These are phyloP conservation scores for Gossypium schwendimanii DNA, from an alignment of 441 rosid genomes.

Conservation along the genomic window DNA sequence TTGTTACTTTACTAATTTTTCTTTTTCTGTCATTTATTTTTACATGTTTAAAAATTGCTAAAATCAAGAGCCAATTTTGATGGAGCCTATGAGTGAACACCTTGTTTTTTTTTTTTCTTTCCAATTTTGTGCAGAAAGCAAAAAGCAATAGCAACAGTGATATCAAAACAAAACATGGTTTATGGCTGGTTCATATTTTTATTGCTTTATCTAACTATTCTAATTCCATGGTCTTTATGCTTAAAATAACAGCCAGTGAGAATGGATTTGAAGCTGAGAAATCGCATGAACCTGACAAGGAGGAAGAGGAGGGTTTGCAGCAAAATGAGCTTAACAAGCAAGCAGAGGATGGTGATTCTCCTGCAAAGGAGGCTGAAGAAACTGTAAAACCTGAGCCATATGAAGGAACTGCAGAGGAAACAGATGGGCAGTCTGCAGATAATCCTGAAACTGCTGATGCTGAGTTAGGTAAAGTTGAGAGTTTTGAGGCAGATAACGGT, in stretches of 20 bases:
- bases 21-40: background rate
- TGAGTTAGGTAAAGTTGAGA: constrained; percentile 24
- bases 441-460: constrained; percentile 21
- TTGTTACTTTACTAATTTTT: background rate
- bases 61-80: background rate
- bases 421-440: constrained; percentile 20
- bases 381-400: constrained; percentile 6
- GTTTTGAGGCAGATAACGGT: constrained; percentile 18
- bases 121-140: background rate
- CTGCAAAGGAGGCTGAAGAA: constrained; percentile 17
- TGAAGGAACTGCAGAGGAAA: constrained; percentile 13
- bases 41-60: background rate
- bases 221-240: background rate
- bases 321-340: constrained; percentile 12
- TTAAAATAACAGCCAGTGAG: constrained; percentile 24
- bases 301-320: constrained; percentile 15
- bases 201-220: background rate
- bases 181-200: background rate
- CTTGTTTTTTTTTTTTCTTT: background rate
- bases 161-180: background rate
- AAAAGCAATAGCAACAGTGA: background rate
- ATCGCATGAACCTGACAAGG: constrained; percentile 19
- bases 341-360: constrained; percentile 18
- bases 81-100: background rate
- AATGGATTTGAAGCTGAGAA: constrained; percentile 38